A percentile compares a stretch with the other conserved stretches of the same genome.
Conservation (phyloP, 495 filamentous ascomycete genomes). For the Neurospora intermedia region DNA sequence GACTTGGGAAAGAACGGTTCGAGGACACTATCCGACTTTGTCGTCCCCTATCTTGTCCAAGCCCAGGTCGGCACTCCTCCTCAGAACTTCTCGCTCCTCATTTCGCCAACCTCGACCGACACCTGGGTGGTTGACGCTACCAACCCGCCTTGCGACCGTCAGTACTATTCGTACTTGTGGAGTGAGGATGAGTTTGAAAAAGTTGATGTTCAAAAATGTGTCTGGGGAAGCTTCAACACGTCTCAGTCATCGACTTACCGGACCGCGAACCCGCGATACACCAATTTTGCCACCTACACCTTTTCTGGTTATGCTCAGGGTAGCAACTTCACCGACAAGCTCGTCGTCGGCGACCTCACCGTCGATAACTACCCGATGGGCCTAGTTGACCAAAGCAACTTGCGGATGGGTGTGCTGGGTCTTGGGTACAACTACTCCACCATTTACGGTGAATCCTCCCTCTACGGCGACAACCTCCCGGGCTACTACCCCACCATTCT, state of each 20-base stretch:
- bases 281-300: constrained; percentile 59
- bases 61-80: constrained; percentile 52
- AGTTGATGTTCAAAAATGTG: constrained; percentile 1
- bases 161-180: constrained; percentile 10
- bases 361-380: constrained; percentile 64
- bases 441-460: constrained; percentile 25
- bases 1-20: background rate
- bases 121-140: constrained; percentile 57
- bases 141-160: constrained; percentile 38
- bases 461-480: constrained; percentile 6
- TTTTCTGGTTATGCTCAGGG: constrained; percentile 55
- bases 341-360: constrained; percentile 49
- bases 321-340: constrained; percentile 59
- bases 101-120: constrained; percentile 63
- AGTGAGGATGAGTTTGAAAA: background rate
- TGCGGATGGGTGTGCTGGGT: constrained; percentile 60
- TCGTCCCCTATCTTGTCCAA: constrained; percentile 42
- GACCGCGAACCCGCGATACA: constrained; percentile 34
- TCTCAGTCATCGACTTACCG: constrained; percentile 56
- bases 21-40: background rate
- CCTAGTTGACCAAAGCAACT: constrained; percentile 48
- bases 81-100: constrained; percentile 45
- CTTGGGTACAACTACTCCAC: constrained; percentile 62
- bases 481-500: constrained; percentile 60
- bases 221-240: constrained; percentile 37